Percentiles rank a stretch among this genome's conserved stretches.
phyloP scores from a whole-genome alignment of 805 yeast species.

The Kazachstania psychrophila region DNA sequence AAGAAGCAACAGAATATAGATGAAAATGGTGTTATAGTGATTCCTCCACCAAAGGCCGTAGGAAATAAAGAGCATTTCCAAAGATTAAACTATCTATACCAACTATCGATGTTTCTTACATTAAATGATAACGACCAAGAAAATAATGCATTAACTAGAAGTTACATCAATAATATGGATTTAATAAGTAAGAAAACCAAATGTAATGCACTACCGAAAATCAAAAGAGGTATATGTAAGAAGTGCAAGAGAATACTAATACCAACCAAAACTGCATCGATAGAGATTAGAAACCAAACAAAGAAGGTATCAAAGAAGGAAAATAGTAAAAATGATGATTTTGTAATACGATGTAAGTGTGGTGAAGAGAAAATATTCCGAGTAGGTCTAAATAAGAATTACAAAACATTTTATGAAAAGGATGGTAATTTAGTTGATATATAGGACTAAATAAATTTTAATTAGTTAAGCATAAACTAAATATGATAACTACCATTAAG shows the following conservation, averaged over 20 bases:
- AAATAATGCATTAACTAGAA: conserved; percentile 39
- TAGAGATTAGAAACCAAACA: conserved; percentile 30
- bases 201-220: conserved; percentile 48
- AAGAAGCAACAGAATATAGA: conserved; percentile 7
- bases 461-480: too few species aligned
- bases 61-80: conserved; percentile 52
- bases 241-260: conserved; percentile 45
- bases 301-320: neutral
- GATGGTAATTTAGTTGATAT: conserved; percentile 12
- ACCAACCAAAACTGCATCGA: conserved; percentile 36
- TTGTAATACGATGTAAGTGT: conserved; percentile 47
- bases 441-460: too few species aligned
- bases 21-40: conserved; percentile 14
- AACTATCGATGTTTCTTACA: conserved; percentile 39
- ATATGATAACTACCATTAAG: too few species aligned
- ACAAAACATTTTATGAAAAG: conserved; percentile 24
- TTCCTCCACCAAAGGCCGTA: conserved; percentile 33
- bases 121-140: conserved; percentile 2
- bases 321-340: conserved; percentile 38
- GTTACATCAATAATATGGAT: conserved; percentile 46
- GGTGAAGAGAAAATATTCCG: conserved; percentile 48
- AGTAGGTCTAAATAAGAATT: conserved; percentile 45
- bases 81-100: conserved; percentile 50
- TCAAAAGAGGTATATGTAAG: conserved; percentile 67
- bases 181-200: conserved; percentile 61